Evolutionary conservation across 805 yeast genomes (phyloP), one percentile per base, ranked within the genome.

Genomic region (Wickerhamiella sergipiensis): DNA sequence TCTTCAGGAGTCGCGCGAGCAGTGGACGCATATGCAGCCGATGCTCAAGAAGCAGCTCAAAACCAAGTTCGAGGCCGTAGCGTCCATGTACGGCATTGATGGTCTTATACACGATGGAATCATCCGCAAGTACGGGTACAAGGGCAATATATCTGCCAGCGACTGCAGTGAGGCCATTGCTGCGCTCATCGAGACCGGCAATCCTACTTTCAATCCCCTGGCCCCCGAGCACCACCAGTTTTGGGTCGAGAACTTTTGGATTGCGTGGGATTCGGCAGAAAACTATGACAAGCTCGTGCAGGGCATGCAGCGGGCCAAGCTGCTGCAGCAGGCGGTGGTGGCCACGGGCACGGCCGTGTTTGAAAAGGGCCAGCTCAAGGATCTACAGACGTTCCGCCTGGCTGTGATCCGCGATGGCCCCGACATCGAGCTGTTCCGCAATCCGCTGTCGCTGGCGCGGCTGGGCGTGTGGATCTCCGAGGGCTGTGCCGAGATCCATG

Each of bases 391-490:
- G 18, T 92, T 85, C 64, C 72, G 96, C 52, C 72, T 92, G 47
- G 94, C 94, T 45, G 95, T 92, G 9, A 66, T 94, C 43, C 85
- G 83, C 55, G 97, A 89, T 61, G 95, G 88, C 1, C 92, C 94
- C 4, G 92, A 86, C 59, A 70, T 86, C 24, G 77, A 73, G 26
- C 68, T 85, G 48, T 90, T 87, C 66, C 76, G 76, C 57, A 94
- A 92, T 64, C 98, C 98, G 3, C 68, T 92, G 52, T 85, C 94
- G 45, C 67, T 94, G 45, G 71, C 86, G 40, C 78, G 95, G 57
- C 70, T 92, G 23, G 97, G 97, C 0, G 77, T 80, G 52, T 94
- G 98, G 98, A 72, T 92, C 3, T 69, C 87, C 45, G 97, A 94
- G 62, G 82, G 87, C 53, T 83, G 90, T 58, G 83, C 94, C 3